Evolutionary conservation across 2,329 filamentous ascomycete species (phyloP), one percentile per base, ranked within the genome.

Genomic region (Pseudogymnoascus pannorum): DNA sequence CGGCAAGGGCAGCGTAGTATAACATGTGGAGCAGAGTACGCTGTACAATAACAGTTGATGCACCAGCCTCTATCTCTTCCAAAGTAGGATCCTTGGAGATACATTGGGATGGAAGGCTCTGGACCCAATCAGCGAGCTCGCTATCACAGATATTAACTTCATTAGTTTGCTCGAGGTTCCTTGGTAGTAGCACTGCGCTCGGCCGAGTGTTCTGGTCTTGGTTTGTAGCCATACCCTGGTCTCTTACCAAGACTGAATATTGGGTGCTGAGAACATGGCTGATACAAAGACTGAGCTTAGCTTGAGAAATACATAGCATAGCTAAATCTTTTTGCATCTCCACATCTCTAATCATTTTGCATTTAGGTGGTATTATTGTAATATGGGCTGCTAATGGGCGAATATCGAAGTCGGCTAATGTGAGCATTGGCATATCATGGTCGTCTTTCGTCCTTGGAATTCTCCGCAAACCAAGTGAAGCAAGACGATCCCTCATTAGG

Each of bases 361-460:
- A 94, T 63, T 88, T 84, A 11, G 82, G 76, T 0, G 88, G 82
- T 63, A 93, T 81, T 31, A 54, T 54, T 54, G 66, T 86, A 81
- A 22, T 83, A 58, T 84, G 82, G n/a, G 88, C 84, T 1, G 88
- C 79, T n/a, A 92, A 80, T 1, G 82, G 72, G 57, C 83, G 79
- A 66, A 90, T 85, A 69, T 95, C 91, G 70, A 97, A 96, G 70
- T 97, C 92, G 66, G 84, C 80, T 66, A 93, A 78, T 20, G 84
- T 85, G 59, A 96, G 79, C 89, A 96, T 92, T 1, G 91, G 89
- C 40, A 96, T 91, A 71, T 96, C 90, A 71, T 90, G 95, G 72
- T 96, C 92, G 63, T 91, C 86, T 78, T 93, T 93, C 75, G 96
- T 95, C 57, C 91, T 82, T 57, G 91, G 94, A 5, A 91, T 91